A percentile compares a stretch with the other conserved stretches of the same genome.
Conservation (phyloP, 2,329 filamentous ascomycete species). For the Tolypocladium guangdongense region DNA sequence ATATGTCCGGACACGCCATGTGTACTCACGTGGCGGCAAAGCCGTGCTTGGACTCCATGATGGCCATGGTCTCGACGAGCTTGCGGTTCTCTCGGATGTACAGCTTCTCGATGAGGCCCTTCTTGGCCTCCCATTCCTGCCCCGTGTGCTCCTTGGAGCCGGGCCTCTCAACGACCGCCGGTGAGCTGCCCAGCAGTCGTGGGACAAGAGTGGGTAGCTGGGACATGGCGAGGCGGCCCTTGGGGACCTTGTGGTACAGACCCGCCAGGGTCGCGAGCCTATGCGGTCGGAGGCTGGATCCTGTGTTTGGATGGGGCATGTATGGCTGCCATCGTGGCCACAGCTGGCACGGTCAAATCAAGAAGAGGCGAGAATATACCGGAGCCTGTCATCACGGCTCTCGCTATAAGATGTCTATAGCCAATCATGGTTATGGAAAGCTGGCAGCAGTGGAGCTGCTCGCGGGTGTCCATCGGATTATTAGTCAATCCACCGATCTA, state of each 20-base stretch:
- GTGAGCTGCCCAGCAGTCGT: constrained; percentile 18
- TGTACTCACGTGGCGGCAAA: constrained; percentile 26
- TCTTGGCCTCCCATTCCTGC: constrained; percentile 22
- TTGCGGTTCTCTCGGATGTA: constrained; percentile 25
- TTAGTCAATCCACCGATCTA: too few species aligned
- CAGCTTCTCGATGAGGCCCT: constrained; percentile 19
- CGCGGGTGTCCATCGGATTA: too few species aligned
- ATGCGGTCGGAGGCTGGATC: constrained; percentile 1
- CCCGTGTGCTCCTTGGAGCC: constrained; percentile 24
- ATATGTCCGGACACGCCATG: not conserved
- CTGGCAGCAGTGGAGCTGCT: too few species aligned
- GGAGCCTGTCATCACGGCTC: not conserved
- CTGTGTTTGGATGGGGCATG: not conserved
- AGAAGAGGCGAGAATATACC: not conserved
- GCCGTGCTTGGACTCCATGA: constrained; percentile 21
- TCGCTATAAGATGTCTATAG: not conserved
- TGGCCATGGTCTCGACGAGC: constrained; percentile 24
- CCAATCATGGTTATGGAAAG: not conserved
- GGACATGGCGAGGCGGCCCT: constrained; percentile 5
- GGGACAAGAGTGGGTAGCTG: constrained; percentile 21
- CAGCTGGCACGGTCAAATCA: not conserved
- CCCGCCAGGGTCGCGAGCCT: not conserved
- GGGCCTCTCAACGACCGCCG: constrained; percentile 10
- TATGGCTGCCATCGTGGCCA: constrained; percentile 1
- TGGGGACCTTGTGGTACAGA: not conserved